A percentile compares a stretch with the other conserved stretches of the same genome.
phyloP scores from a whole-genome alignment of 208 protist species.

The Trypanosoma avium region DNA sequence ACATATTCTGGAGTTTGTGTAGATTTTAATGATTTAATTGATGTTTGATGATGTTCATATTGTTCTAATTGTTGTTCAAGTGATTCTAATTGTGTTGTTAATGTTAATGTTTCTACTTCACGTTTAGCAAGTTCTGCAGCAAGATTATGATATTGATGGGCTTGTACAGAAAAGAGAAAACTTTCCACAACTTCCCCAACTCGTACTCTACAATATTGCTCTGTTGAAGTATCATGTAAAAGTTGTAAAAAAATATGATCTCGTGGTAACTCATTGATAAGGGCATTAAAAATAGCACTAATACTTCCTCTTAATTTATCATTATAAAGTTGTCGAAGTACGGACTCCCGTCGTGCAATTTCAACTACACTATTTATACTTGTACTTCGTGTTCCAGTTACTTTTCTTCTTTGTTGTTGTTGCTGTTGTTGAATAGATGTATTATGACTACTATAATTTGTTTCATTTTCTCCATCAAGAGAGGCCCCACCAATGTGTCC shows the following conservation, averaged over 20 bases:
- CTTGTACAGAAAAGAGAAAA: constrained; percentile 74
- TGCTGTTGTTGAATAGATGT: constrained; percentile 8
- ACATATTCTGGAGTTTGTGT: constrained; percentile 18
- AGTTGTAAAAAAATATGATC: constrained; percentile 85
- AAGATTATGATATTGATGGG: constrained; percentile 78
- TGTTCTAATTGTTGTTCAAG: constrained; percentile 29
- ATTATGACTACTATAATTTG: constrained; percentile 18
- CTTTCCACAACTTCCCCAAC: constrained; percentile 76
- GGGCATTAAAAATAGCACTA: constrained; percentile 50
- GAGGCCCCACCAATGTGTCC: constrained; percentile 21
- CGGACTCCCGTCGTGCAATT: constrained; percentile 29
- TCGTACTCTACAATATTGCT: constrained; percentile 71
- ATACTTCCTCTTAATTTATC: constrained; percentile 71
- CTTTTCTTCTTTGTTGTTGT: not conserved
- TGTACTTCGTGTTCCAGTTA: not conserved
- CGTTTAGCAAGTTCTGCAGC: constrained; percentile 58
- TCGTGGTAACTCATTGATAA: constrained; percentile 53
- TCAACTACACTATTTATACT: constrained; percentile 30
- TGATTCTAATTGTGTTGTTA: constrained; percentile 39
- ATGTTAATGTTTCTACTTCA: constrained; percentile 39
- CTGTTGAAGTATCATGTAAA: constrained; percentile 55
- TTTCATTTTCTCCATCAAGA: constrained; percentile 23
- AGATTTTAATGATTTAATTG: constrained; percentile 14
- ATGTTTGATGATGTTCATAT: no score
- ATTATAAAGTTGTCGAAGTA: constrained; percentile 58